Conservation (phyloP, 2,329 filamentous ascomycete genomes). For the Drechmeria coniospora region DNA sequence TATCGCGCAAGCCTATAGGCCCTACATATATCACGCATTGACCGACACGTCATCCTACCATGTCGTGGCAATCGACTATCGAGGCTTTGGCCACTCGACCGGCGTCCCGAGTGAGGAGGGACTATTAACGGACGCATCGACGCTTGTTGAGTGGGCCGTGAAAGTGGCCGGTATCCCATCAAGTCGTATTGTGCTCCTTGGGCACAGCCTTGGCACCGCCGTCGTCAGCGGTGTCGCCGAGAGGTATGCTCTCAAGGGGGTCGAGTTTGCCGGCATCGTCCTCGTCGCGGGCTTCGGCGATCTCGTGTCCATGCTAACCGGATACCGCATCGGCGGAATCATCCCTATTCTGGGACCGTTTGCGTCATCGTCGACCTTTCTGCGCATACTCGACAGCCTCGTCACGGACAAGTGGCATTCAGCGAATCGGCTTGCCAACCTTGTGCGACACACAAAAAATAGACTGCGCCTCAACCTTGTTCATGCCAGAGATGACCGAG, state of each 20-base stretch:
- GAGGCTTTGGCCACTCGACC: slow-evolving; percentile 70
- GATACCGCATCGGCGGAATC: slow-evolving; percentile 64
- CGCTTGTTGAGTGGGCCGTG: slow-evolving; percentile 59
- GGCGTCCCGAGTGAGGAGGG: slow-evolving; percentile 70
- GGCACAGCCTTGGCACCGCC: slow-evolving; percentile 80
- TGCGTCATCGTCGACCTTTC: slow-evolving; percentile 46
- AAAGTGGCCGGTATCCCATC: slow-evolving; percentile 48
- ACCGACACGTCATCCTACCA: slow-evolving; percentile 62
- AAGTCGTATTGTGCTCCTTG: slow-evolving; percentile 61
- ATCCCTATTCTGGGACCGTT: slow-evolving; percentile 70
- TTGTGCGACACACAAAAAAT: slow-evolving; percentile 34
- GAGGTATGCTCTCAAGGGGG: slow-evolving; percentile 42
- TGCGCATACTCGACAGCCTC: slow-evolving; percentile 42
- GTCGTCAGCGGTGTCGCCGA: slow-evolving; percentile 63
- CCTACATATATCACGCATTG: slow-evolving; percentile 62
- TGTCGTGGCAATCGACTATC: slow-evolving; percentile 79
- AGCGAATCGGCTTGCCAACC: slow-evolving; percentile 44
- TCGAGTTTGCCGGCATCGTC: slow-evolving; percentile 65
- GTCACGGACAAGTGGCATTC: slow-evolving; percentile 77
- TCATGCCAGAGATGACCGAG: slow-evolving; percentile 66
- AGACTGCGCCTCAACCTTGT: slow-evolving; percentile 54
- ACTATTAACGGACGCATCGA: slow-evolving; percentile 62
- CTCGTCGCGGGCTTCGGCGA: slow-evolving; percentile 69
- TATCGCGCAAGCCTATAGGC: slow-evolving; percentile 62
- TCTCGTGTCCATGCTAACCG: slow-evolving; percentile 55